These are phyloP conservation scores for Raffaelea ambrosiae DNA, from an alignment of 2,329 filamentous ascomycete species.

Conservation along the genomic window DNA sequence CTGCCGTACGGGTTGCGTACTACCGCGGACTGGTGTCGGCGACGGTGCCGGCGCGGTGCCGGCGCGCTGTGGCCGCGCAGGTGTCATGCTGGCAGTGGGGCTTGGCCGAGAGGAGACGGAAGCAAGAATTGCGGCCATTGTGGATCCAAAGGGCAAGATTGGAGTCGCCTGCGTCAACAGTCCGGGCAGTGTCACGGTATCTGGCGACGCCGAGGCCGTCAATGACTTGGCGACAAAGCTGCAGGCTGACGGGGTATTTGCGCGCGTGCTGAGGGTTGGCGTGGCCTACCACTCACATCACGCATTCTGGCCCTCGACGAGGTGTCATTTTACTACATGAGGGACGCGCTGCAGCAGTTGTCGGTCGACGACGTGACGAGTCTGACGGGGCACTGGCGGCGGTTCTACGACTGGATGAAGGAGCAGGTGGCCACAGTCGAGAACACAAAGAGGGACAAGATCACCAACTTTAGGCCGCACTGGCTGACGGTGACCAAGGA, in stretches of 20 bases:
- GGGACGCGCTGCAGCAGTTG: neutral
- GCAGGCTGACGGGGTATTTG: conserved; percentile 18
- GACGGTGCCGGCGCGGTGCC: neutral
- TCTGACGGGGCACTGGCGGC: neutral
- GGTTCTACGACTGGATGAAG: neutral
- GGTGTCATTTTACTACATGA: neutral
- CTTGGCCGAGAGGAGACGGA: conserved; percentile 2
- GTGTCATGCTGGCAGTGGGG: conserved; percentile 13
- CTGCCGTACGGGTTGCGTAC: conserved; percentile 12
- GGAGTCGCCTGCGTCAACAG: conserved; percentile 20
- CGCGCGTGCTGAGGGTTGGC: conserved; percentile 25
- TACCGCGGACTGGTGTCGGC: conserved; percentile 9
- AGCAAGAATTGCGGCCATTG: neutral
- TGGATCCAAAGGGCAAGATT: conserved; percentile 7
- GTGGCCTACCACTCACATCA: conserved; percentile 33
- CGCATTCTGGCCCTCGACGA: conserved; percentile 19
- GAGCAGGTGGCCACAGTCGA: neutral
- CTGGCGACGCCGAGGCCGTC: conserved; percentile 21
- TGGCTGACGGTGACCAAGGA: neutral
- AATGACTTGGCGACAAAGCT: conserved; percentile 11
- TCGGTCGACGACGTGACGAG: neutral
- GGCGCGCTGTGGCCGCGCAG: neutral
- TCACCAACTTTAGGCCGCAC: neutral
- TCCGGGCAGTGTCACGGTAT: conserved; percentile 18
- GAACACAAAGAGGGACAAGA: neutral